phyloP scores from a whole-genome alignment of 2,329 filamentous ascomycete genomes.

The Didymella sp. region DNA sequence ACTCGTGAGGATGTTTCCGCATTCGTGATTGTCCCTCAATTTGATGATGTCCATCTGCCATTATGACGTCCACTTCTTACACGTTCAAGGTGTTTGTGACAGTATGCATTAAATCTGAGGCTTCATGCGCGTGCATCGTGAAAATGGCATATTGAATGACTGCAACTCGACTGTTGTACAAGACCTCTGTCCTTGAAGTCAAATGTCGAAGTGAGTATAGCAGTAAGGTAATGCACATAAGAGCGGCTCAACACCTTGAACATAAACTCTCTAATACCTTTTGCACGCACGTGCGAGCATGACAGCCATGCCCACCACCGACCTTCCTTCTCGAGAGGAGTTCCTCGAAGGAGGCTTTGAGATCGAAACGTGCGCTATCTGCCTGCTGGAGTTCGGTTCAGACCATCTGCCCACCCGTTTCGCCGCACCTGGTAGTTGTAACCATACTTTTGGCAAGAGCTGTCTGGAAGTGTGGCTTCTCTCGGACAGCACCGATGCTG shows the following conservation, averaged over 20 bases:
- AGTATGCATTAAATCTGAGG: neutral
- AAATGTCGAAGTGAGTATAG: neutral
- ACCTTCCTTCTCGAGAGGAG: neutral
- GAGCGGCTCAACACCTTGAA: neutral
- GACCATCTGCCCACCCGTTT: neutral
- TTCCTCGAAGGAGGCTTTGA: neutral
- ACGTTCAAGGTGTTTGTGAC: neutral
- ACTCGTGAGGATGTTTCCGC: neutral
- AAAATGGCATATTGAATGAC: neutral
- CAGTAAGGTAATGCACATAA: neutral
- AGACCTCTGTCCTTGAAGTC: neutral
- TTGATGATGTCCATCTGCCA: neutral
- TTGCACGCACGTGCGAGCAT: neutral
- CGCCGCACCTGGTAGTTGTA: neutral
- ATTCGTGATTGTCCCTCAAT: neutral
- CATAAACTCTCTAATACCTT: neutral
- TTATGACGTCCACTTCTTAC: neutral
- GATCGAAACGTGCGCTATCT: neutral
- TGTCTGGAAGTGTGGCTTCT: neutral
- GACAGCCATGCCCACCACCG: neutral
- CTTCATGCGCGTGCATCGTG: neutral
- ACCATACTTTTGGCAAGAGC: neutral
- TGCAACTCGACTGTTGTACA: neutral
- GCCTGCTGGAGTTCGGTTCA: neutral
- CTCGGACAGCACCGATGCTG: neutral